Percentiles rank a stretch among this genome's conserved stretches.
phyloP scores from a whole-genome alignment of 345 rosid genomes.

The Clarkia xantiana region DNA sequence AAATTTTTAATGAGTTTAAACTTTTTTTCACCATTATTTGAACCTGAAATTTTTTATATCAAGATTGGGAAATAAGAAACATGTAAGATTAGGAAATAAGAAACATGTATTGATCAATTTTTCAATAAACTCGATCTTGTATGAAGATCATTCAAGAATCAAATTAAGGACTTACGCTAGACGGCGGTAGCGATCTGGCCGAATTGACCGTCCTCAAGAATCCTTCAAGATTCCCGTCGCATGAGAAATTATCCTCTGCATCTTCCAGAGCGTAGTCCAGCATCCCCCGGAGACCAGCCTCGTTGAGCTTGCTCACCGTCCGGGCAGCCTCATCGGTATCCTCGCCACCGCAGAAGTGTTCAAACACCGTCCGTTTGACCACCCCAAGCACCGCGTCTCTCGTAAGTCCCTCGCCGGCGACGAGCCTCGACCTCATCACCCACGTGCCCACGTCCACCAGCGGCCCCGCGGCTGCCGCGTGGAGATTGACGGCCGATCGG shows the following conservation, averaged over 20 bases:
- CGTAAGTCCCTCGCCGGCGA: conserved; percentile 26
- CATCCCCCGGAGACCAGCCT: conserved; percentile 61
- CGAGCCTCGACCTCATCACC: conserved; percentile 54
- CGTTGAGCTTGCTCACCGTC: conserved; percentile 27
- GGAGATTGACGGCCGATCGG: conserved; percentile 37
- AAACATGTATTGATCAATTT: no score
- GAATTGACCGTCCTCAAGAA: conserved; percentile 42
- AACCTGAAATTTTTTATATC: no score
- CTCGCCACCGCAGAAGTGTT: conserved; percentile 86
- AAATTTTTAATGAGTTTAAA: no score
- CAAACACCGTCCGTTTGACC: conserved; percentile 44
- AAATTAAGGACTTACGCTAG: conserved; percentile 34
- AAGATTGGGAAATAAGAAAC: no score
- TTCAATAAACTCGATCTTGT: no score
- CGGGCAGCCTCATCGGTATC: conserved; percentile 23
- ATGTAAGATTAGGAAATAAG: no score
- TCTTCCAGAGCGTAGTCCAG: conserved; percentile 66
- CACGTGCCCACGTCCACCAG: conserved; percentile 59
- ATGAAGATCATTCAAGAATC: not conserved
- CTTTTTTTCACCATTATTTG: no score
- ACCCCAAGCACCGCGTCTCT: conserved; percentile 25
- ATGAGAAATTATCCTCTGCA: conserved; percentile 33
- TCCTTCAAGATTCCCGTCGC: conserved; percentile 48
- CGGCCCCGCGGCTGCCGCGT: conserved; percentile 39
- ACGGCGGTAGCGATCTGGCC: conserved; percentile 43